Evolutionary conservation across 768 basidiomycete species (phyloP).

Genomic region (Dendrothele bispora): DNA sequence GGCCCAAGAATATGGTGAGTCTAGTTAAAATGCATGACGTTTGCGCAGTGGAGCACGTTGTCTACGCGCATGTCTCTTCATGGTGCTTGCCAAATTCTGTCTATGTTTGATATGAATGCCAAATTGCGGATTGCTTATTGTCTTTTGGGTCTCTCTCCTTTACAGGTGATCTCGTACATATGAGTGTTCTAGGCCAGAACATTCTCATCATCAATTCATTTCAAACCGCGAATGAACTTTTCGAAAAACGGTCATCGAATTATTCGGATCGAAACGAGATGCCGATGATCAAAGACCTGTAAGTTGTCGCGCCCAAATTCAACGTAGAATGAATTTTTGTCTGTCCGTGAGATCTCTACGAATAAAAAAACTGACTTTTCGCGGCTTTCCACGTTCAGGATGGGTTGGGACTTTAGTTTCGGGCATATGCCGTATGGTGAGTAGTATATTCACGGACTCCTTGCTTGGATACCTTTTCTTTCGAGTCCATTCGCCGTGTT

Average conservation of each 20-base stretch:
- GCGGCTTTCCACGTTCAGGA: constrained; percentile 29
- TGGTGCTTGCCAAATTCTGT: no score
- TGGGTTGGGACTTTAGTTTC: constrained; percentile 51
- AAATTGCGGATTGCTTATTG: background rate
- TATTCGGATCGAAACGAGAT: constrained; percentile 54
- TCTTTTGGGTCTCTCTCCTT: background rate
- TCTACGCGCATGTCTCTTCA: no score
- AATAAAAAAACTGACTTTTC: no score
- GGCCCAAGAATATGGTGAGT: constrained; percentile 40
- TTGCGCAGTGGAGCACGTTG: no score
- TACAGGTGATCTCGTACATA: constrained; percentile 54
- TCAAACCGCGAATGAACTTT: constrained; percentile 48
- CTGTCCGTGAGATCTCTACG: no score
- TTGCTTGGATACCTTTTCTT: constrained; percentile 9
- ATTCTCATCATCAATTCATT: constrained; percentile 48
- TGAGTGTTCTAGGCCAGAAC: constrained; percentile 49
- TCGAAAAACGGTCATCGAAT: constrained; percentile 54
- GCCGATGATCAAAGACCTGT: constrained; percentile 53
- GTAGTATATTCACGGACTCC: constrained; percentile 5
- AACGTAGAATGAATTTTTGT: no score
- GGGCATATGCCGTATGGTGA: constrained; percentile 54
- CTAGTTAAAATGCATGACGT: no score
- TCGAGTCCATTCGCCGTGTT: no score
- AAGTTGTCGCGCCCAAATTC: constrained; percentile 13
- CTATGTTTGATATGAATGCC: background rate